Evolutionary conservation across 1,284 basidiomycete species (phyloP).

Genomic region (Hemileccinum hortonii): DNA sequence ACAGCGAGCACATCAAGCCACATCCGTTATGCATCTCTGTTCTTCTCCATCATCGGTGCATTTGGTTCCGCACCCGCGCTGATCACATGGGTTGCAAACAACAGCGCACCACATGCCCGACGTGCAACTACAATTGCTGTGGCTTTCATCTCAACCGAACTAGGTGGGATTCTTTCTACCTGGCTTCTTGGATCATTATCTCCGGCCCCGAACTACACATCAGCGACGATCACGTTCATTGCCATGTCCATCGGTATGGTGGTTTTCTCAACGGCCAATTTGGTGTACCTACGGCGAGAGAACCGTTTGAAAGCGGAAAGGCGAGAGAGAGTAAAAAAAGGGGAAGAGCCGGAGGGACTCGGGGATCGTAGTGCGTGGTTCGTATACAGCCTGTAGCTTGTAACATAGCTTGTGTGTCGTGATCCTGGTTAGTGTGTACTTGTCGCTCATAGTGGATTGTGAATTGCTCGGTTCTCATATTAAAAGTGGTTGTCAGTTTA

Average conservation of each 20-base stretch:
- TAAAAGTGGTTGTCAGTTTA: no score
- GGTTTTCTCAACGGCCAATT: no score
- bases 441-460: no score
- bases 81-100: slow-evolving; percentile 56
- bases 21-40: slow-evolving; percentile 50
- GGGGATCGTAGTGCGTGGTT: slow-evolving; percentile 35
- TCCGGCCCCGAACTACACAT: slow-evolving; percentile 43
- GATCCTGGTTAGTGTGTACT: not conserved
- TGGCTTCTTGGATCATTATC: slow-evolving; percentile 50
- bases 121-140: slow-evolving; percentile 55
- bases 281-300: slow-evolving; percentile 20
- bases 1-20: slow-evolving; percentile 29
- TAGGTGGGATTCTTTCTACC: slow-evolving; percentile 53
- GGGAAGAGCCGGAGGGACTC: slow-evolving; percentile 18
- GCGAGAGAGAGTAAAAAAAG: slow-evolving; percentile 10
- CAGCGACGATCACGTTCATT: slow-evolving; percentile 39
- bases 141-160: slow-evolving; percentile 49
- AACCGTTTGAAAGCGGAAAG: slow-evolving; percentile 22
- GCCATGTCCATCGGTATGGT: not conserved
- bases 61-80: slow-evolving; percentile 42
- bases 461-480: no score
- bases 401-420: not conserved
- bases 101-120: slow-evolving; percentile 53
- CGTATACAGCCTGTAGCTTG: slow-evolving; percentile 24
- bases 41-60: slow-evolving; percentile 47